Conservation (phyloP, 2,329 filamentous ascomycete species). For the Purpureocillium lavendulum region DNA sequence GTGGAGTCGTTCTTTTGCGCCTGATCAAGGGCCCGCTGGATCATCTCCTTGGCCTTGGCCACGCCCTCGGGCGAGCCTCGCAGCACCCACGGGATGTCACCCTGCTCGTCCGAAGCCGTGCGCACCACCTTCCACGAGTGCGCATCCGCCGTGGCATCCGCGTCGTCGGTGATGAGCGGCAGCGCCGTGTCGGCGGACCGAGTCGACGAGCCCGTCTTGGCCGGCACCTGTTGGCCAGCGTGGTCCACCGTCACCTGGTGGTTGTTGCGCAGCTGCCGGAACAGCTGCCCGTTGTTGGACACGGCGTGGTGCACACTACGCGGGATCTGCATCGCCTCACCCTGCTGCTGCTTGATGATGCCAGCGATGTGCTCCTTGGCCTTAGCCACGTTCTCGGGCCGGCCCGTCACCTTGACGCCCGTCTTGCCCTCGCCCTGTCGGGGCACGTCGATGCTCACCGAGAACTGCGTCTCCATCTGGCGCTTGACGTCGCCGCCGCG, state of each 20-base stretch:
- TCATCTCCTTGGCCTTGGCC: slow-evolving; percentile 67
- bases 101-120: slow-evolving; percentile 48
- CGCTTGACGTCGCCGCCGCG: slow-evolving; percentile 83
- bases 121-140: slow-evolving; percentile 83
- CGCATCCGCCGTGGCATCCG: slow-evolving; percentile 51
- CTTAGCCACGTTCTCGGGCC: slow-evolving; percentile 68
- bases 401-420: slow-evolving; percentile 77
- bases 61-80: slow-evolving; percentile 71
- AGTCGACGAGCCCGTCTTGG: slow-evolving; percentile 51
- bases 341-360: slow-evolving; percentile 77
- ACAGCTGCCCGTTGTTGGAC: slow-evolving; percentile 84
- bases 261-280: slow-evolving; percentile 81
- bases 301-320: slow-evolving; percentile 75
- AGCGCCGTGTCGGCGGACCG: slow-evolving; percentile 55
- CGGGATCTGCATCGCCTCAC: slow-evolving; percentile 80
- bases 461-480: slow-evolving; percentile 77
- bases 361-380: slow-evolving; percentile 78
- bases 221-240: slow-evolving; percentile 67
- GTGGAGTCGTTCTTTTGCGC: slow-evolving; percentile 62
- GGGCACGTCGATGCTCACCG: slow-evolving; percentile 81
- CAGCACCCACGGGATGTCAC: slow-evolving; percentile 83
- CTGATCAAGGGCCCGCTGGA: slow-evolving; percentile 66
- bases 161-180: slow-evolving; percentile 90
- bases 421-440: slow-evolving; percentile 79
- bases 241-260: slow-evolving; percentile 88